Evolutionary conservation across 495 filamentous ascomycete genomes (phyloP), one percentile per base, ranked within the genome.

Genomic region (Talaromyces adpressus): DNA sequence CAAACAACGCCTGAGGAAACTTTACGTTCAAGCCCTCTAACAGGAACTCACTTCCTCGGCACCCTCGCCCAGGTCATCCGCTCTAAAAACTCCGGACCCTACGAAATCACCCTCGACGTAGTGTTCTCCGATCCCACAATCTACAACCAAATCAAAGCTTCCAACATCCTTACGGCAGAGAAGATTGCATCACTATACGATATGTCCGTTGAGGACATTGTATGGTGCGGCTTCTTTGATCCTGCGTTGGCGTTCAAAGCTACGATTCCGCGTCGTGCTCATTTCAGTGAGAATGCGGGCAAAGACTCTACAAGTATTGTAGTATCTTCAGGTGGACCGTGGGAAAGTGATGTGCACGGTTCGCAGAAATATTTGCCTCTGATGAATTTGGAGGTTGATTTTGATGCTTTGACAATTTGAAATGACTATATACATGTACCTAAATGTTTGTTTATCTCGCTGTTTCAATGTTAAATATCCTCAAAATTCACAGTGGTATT

Each of bases 171-270:
- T 2, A 57, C 8, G 1, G 23, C 8, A 11, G 23, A 57, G 53
- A n/a, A n/a, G 23, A 57, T 57, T 57, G 23, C 53, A 25, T 7
- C 16, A 25, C 25, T 57, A n/a, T 57, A 57, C 14, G 23, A 29
- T 5, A 25, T 29, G 3, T 7, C 22, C 53, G 25, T 57, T 8
- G 53, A 57, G 16, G 3, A 57, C 6, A 27, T 57, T n/a, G 25
- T 57, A 27, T 57, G 53, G 53, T 57, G 53, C 25, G 53, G 53
- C 25, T 57, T 57, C 23, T 57, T 57, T 29, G 53, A 57, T 29
- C 20, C 16, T 16, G 53, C 53, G 16, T 29, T 57, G 25, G 53
- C 53, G 20, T 57, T 57, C 53, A 57, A 57, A 16, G 53, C 53
- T n/a, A 57, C 53, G 16, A 27, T 57, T 4, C 53, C 53, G 9